Evolutionary conservation across 345 rosid genomes (phyloP).

Genomic region (Rhodamnia argentea): DNA sequence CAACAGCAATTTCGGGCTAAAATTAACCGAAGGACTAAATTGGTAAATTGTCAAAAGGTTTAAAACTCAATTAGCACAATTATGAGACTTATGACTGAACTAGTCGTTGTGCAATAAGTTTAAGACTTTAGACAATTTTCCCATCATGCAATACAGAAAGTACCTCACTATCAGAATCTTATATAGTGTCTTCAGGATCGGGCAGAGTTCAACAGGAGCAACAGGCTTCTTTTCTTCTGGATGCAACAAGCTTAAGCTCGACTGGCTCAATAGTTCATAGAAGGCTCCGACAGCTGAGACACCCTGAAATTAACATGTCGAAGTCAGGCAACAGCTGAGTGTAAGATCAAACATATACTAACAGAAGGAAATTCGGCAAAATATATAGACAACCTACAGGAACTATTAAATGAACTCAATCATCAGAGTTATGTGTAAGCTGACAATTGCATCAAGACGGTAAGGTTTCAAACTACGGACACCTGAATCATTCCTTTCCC

Average conservation of each 20-base stretch:
- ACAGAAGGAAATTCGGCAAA: neutral
- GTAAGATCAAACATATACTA: neutral
- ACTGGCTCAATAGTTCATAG: conserved; percentile 59
- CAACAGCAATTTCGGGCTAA: too few relatives aligned
- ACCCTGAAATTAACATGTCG: conserved; percentile 30
- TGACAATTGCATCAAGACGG: neutral
- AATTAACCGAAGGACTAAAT: too few relatives aligned
- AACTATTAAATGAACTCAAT: neutral
- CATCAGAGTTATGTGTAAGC: neutral
- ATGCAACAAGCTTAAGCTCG: conserved; percentile 51
- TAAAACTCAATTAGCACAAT: too few relatives aligned
- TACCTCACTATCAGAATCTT: conserved; percentile 59
- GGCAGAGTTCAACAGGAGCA: conserved; percentile 77
- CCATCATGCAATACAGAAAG: neutral
- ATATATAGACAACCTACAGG: neutral
- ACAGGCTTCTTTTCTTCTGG: conserved; percentile 54
- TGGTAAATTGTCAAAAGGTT: too few relatives aligned
- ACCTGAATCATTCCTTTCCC: conserved; percentile 95
- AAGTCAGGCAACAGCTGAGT: neutral
- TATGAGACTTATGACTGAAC: too few relatives aligned
- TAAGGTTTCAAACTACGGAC: neutral
- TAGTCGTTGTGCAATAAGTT: too few relatives aligned
- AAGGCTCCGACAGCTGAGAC: conserved; percentile 76
- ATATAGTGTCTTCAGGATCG: conserved; percentile 56
- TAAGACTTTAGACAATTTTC: too few relatives aligned